Evolutionary conservation across 805 yeast species (phyloP).

Genomic region (Clavispora vitiphila): DNA sequence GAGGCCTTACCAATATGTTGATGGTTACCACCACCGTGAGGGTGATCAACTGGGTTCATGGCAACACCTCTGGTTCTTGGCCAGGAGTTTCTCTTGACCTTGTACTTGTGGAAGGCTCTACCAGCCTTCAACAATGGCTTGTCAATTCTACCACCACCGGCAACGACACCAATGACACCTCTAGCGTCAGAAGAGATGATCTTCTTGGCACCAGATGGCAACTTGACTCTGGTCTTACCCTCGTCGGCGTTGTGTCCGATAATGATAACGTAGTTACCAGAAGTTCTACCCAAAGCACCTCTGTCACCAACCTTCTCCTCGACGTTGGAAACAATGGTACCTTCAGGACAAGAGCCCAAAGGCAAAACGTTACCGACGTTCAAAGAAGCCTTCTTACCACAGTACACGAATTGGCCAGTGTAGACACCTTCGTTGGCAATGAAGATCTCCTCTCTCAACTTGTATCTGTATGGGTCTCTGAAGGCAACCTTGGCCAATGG

Average conservation of each 20-base stretch:
- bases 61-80: constrained; percentile 7
- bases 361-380: constrained; percentile 7
- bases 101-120: constrained; percentile 8
- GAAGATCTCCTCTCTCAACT: constrained; percentile 6
- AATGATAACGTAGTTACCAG: constrained; percentile 8
- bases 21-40: constrained; percentile 23
- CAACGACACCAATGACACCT: constrained; percentile 8
- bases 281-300: constrained; percentile 8
- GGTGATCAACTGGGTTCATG: constrained; percentile 9
- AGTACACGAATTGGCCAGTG: constrained; percentile 7
- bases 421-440: constrained; percentile 8
- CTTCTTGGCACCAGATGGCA: constrained; percentile 10
- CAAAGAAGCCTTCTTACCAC: constrained; percentile 6
- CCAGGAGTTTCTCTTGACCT: constrained; percentile 7
- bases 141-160: constrained; percentile 8
- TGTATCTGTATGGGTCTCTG: constrained; percentile 8
- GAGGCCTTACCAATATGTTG: constrained; percentile 36
- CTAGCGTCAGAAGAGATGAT: constrained; percentile 4
- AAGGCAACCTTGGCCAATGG: constrained; percentile 7
- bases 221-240: constrained; percentile 9
- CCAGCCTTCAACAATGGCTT: constrained; percentile 10
- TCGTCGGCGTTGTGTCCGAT: constrained; percentile 8
- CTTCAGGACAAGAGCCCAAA: constrained; percentile 4
- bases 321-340: constrained; percentile 7
- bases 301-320: constrained; percentile 9